Evolutionary conservation across 805 yeast species (phyloP), one percentile per base, ranked within the genome.

Genomic region (Saturnispora halmiae): DNA sequence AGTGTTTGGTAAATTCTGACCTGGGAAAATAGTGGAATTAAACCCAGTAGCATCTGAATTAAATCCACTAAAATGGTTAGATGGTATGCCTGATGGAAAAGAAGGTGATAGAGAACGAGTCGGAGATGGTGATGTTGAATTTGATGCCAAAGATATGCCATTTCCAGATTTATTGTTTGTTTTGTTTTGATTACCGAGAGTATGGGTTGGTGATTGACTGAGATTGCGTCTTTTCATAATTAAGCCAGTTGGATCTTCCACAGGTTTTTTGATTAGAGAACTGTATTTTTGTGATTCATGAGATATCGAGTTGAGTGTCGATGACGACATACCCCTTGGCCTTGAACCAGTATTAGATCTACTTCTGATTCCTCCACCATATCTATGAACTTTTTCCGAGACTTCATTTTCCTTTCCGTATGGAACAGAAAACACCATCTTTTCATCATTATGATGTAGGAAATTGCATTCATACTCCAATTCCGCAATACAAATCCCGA

Each of bases 401-500:
- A 24, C 20, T 4, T 15, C 35, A 8, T 20, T 4, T 26, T 36
- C 42, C 4, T 28, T 13, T 13, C 42, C 38, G 15, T 45, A 38
- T 6, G 24, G 29, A 6, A 44, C 38, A 11, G 34, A 13, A 26
- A 46, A 52, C 4, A 13, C 26, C 6, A 14, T n/a, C 4, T 11
- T 4, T 11, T 21, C 8, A 2, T 13, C 11, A 13, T 40, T 32
- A 40, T 52, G 56, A 34, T 40, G 47, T 6, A 45, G 31, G 36
- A 54, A 56, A 21, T 53, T 55, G 36, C 55, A 51, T 40, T 54
- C 54, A 36, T 52, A 53, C 1, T 38, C 34, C 5, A 39, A 31
- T 52, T 77, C 83, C 48, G 69, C 69, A 14, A 72, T 48, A 54
- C 90, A 82, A 64, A 74, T 71, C 46, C 75, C 82, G 35, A 80